Evolutionary conservation across 2,329 filamentous ascomycete species (phyloP), one percentile per base, ranked within the genome.

Genomic region (Hawksworthiomyces lignivorus): DNA sequence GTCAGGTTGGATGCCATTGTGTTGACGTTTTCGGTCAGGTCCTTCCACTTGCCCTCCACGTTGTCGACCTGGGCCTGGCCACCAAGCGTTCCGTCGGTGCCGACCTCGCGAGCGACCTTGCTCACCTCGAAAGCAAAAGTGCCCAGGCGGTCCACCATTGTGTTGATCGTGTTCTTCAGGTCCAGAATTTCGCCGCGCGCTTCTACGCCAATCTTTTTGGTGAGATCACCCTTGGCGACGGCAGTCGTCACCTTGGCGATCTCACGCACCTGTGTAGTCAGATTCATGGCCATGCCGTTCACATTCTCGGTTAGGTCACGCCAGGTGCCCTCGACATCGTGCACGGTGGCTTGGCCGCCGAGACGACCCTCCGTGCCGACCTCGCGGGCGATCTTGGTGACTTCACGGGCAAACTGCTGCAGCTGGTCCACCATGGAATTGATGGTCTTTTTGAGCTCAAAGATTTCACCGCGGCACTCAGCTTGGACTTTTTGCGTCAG

Each of bases 341-440:
- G 90, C 7, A 97, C 86, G 17, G 88, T 92, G 36, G 92, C 90
- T 63, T 98, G 92, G 9, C 92, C 90, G 59, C 92, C 90, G 14
- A 98, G 75, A 48, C 88, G 81, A 54, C 90, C 90, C 62, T 98
- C 90, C 1, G 92, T 97, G 47, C 90, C 90, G 71, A 97, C 92
- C 64, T 97, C 90, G 60, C 87, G 84, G 28, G 90, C 90, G 56
- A 98, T 85, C 63, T 92, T 94, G 28, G 90, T 97, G 54, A 98
- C 92, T 67, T 97, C 90, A 57, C 88, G 85, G 9, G 92, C 92
- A 59, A 97, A 97, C 58, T 96, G 89, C 58, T 94, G 87, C 44
- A 98, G 72, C 62, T 96, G 92, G 61, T 96, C 92, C 52, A 98
- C 90, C 90, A 98, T 98, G 60, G 86, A 92, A 66, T 98, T 98